phyloP scores from a whole-genome alignment of 306 rosid species.

The Sechiopsis laciniata region DNA sequence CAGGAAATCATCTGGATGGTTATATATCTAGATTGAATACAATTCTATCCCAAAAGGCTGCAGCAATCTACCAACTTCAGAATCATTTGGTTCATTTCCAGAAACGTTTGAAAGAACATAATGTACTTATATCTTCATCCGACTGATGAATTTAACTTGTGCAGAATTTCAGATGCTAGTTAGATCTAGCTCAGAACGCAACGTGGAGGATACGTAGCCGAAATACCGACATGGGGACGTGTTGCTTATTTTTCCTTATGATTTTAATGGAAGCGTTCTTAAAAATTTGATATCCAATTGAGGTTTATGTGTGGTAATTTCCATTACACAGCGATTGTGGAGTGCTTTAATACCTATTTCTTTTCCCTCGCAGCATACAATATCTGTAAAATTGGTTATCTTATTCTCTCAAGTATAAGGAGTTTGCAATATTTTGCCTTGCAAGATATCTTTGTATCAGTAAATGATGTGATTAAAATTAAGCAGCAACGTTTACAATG shows the following conservation, averaged over 20 bases:
- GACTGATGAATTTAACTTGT: slow-evolving; percentile 37
- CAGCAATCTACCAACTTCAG: slow-evolving; percentile 86
- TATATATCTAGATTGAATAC: slow-evolving; percentile 69
- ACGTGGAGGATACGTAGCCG: not conserved
- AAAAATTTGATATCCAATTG: slow-evolving; percentile 14
- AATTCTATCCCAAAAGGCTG: slow-evolving; percentile 96
- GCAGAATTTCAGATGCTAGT: slow-evolving; percentile 25
- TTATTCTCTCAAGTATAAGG: slow-evolving; percentile 11
- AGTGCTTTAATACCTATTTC: not conserved
- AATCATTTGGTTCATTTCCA: slow-evolving; percentile 83
- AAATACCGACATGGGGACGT: not conserved
- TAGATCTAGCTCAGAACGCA: slow-evolving; percentile 7
- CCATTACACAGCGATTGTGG: slow-evolving; percentile 13
- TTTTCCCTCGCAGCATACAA: not conserved
- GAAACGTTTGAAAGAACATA: slow-evolving; percentile 89
- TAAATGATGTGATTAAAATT: slow-evolving; percentile 20
- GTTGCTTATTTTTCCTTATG: not conserved
- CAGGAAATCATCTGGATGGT: slow-evolving; percentile 86
- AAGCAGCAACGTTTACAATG: not conserved
- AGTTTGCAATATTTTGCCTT: slow-evolving; percentile 14
- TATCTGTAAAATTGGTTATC: slow-evolving; percentile 17
- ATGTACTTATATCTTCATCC: slow-evolving; percentile 67
- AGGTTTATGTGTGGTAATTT: slow-evolving; percentile 16
- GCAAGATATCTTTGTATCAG: slow-evolving; percentile 13
- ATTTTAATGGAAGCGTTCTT: slow-evolving; percentile 8